Base-by-base conservation (phyloP, 805 yeast species). In the Pichia paraexigua region DNA sequence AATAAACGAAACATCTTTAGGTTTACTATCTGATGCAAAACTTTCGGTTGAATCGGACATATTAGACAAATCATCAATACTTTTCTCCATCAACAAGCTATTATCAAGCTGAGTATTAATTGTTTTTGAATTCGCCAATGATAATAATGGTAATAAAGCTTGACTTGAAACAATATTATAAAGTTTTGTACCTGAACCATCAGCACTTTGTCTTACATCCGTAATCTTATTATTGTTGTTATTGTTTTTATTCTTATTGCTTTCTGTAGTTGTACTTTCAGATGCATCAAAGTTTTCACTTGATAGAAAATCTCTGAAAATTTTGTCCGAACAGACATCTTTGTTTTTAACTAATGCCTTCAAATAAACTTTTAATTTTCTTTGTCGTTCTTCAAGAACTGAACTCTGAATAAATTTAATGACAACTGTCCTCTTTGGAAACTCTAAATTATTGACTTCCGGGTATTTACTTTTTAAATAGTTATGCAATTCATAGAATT, bases 271-370 rank as follows among this genome's bases (percentile, higher is more conserved):
- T 25, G 30, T 27, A 13, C 20, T 15, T 10, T 20, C 7, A 22
- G 35, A 17, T 20, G 65, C 59, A 17, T 64, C 71, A 59, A 83
- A 83, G 32, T 75, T 74, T 52, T 83, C 86, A n/a, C 86, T 78
- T 0, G 96, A 87, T 45, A 91, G 67, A 63, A 92, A 91, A 43
- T 80, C 74, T 51, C 97, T 71, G 61, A 91, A 86, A 7, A 80
- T 80, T 48, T 77, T 75, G 62, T 86, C 83, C 27, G 80, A 77
- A 61, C 97, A 90, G 2, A 91, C 86, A 27, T 78, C 80, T 0
- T 87, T 84, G 17, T 82, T 75, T 32, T 67, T 60, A 20, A 91
- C 66, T 46, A 91, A 66, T 22, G 70, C 69, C 41, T 76, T 74
- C 28, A 91, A 60, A 60, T 89, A 91, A 2, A 61, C 63, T 60